A percentile compares a stretch with the other conserved stretches of the same genome.
Evolutionary conservation across 2,329 filamentous ascomycete species (phyloP).

Genomic region (Talaromyces sp.): DNA sequence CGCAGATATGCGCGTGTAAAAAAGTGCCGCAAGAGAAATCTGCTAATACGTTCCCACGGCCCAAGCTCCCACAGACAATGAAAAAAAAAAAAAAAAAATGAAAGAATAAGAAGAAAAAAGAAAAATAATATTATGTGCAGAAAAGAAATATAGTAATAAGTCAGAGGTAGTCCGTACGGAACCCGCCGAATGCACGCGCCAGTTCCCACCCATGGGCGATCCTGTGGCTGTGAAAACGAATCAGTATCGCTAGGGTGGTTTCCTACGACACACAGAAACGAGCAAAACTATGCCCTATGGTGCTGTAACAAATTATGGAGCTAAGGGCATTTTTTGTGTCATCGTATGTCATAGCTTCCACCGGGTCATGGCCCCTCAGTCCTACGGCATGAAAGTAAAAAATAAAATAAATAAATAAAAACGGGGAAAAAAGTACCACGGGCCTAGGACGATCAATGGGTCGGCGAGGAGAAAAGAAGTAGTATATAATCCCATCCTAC

Average conservation of each 20-base stretch:
- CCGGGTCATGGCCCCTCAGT: slow-evolving; percentile 14
- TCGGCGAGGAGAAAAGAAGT: background rate
- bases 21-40: slow-evolving; percentile 3
- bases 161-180: slow-evolving; percentile 11
- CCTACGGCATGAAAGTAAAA: slow-evolving; percentile 9
- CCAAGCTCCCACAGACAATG: slow-evolving; percentile 16
- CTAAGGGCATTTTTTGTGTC: slow-evolving; percentile 7
- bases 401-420: background rate
- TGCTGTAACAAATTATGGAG: background rate
- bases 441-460: slow-evolving; percentile 2
- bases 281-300: slow-evolving; percentile 3
- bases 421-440: background rate
- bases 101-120: background rate
- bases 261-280: slow-evolving; percentile 13
- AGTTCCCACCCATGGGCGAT: slow-evolving; percentile 19
- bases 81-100: too few species aligned
- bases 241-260: slow-evolving; percentile 8
- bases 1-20: slow-evolving; percentile 3
- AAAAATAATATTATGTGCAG: background rate
- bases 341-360: slow-evolving; percentile 23
- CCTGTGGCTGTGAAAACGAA: slow-evolving; percentile 25
- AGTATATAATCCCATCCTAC: slow-evolving; percentile 23
- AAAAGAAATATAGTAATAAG: too few species aligned
- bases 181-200: slow-evolving; percentile 16
- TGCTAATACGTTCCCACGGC: slow-evolving; percentile 4